Evolutionary conservation across 129 eudicot species (phyloP), one percentile per base, ranked within the genome.

Genomic region (Kitagawia praeruptora): DNA sequence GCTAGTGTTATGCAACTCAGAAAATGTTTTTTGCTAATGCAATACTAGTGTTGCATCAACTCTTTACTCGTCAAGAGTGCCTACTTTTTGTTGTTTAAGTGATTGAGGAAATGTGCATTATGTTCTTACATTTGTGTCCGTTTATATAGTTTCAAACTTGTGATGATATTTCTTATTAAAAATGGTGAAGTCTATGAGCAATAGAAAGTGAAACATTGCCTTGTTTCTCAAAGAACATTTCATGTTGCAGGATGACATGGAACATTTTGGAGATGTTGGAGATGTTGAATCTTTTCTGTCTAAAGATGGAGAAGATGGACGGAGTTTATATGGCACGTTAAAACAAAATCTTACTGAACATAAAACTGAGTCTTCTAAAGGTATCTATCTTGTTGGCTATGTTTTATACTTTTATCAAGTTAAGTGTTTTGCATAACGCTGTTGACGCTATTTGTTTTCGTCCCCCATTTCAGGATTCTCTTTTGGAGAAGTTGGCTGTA

Each of bases 241-340:
- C 75, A 74, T 84, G 76, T 63, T 82, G 83, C 96, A 95, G 98
- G 98, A 95, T 83, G 97, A 95, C 74, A 82, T 95, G 53, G 98
- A 95, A 51, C 89, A 87, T 61, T 91, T 94, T 76, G 96, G 96
- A 75, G 97, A 91, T 88, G 89, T 91, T 78, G 93, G 89, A 27
- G 90, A 94, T 58, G 97, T 92, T 77, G 98, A 95, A 75, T 95
- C 98, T n/a, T 95, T 95, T 83, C 81, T 95, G 77, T 87, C 96
- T 13, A 84, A 91, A 47, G 96, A 95, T 87, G 97, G 90, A 49
- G 98, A 97, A 81, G 97, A 95, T 88, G 97, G 89, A 80, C 87
- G 85, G 28, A 85, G 85, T 80, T 66, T 88, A 44, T 95, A 95
- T 82, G 91, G 89, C 37, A 86, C 97, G 38, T 45, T 91, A 79